Conservation (phyloP, 371 early-diverging fungal genomes). For the Mortierella sp. region DNA sequence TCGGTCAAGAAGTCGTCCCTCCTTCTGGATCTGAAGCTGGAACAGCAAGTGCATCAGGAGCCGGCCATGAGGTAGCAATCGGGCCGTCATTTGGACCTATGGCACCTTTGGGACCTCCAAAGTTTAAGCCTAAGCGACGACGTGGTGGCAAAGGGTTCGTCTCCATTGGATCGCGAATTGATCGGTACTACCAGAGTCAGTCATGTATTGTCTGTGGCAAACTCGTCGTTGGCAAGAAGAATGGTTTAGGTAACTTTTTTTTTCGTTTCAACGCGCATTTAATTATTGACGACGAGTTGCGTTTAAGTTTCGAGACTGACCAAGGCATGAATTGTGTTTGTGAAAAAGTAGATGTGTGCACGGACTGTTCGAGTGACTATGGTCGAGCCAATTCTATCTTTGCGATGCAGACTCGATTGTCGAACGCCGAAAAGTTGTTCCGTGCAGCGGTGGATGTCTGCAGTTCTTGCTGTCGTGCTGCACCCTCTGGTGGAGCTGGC, state of each 20-base stretch:
- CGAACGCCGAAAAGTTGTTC: conserved; percentile 39
- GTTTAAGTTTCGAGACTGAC: background rate
- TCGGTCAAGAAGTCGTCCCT: background rate
- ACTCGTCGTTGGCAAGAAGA: conserved; percentile 24
- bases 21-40: background rate
- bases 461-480: conserved; percentile 44
- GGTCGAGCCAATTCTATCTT: conserved; percentile 23
- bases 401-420: conserved; percentile 30
- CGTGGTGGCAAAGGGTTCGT: conserved; percentile 49
- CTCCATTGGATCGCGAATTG: conserved; percentile 41
- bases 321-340: background rate
- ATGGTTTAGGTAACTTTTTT: conserved; percentile 18
- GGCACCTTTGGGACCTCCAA: conserved; percentile 8
- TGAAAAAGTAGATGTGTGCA: conserved; percentile 22
- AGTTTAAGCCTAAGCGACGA: conserved; percentile 35
- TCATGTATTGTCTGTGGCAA: conserved; percentile 36
- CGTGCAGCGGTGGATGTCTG: conserved; percentile 43
- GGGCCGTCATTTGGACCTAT: background rate
- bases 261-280: background rate
- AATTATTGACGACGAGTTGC: background rate
- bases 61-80: background rate
- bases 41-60: background rate
- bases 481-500: conserved; percentile 24
- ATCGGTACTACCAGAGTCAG: conserved; percentile 54
- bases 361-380: conserved; percentile 33